Evolutionary conservation across 495 filamentous ascomycete genomes (phyloP).

Genomic region (Penicillium soppii): DNA sequence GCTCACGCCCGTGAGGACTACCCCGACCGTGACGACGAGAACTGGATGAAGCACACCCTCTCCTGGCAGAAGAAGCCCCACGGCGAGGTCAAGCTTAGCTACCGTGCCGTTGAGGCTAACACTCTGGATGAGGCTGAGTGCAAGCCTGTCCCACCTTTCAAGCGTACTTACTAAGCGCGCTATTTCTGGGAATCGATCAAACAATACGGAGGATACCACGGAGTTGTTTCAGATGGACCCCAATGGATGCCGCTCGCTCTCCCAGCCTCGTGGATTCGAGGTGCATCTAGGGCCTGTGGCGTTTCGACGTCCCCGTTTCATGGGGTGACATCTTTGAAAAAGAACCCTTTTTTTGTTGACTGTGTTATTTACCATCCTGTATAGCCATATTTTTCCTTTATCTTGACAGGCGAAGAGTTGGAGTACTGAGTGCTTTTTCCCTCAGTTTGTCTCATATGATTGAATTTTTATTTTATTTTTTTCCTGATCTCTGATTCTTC

Average conservation of each 20-base stretch:
- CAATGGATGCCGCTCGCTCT: slow-evolving; percentile 3
- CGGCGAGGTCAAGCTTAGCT: slow-evolving; percentile 72
- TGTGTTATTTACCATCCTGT: slow-evolving; percentile 45
- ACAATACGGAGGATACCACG: slow-evolving; percentile 19
- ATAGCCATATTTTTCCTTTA: slow-evolving; percentile 45
- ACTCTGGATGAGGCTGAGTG: slow-evolving; percentile 90
- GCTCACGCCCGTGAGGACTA: slow-evolving; percentile 95
- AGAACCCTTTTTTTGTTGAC: slow-evolving; percentile 37
- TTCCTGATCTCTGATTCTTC: slow-evolving; percentile 30
- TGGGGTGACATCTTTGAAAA: slow-evolving; percentile 37
- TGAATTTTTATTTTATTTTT: slow-evolving; percentile 28
- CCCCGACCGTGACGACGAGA: slow-evolving; percentile 86
- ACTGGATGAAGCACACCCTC: slow-evolving; percentile 99
- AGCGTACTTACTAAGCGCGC: slow-evolving; percentile 69
- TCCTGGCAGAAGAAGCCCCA: slow-evolving; percentile 89
- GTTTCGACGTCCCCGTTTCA: slow-evolving; percentile 9
- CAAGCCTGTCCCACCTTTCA: slow-evolving; percentile 83
- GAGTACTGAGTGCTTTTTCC: slow-evolving; percentile 41
- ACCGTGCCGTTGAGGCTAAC: slow-evolving; percentile 71
- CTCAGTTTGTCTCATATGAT: slow-evolving; percentile 39
- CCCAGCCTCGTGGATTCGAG: slow-evolving; percentile 5
- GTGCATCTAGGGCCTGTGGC: slow-evolving; percentile 12
- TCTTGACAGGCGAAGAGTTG: slow-evolving; percentile 43
- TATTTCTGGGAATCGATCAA: slow-evolving; percentile 3
- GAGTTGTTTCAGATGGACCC: slow-evolving; percentile 20